Evolutionary conservation across 306 rosid species (phyloP).

Genomic region (Arachis stenosperma): DNA sequence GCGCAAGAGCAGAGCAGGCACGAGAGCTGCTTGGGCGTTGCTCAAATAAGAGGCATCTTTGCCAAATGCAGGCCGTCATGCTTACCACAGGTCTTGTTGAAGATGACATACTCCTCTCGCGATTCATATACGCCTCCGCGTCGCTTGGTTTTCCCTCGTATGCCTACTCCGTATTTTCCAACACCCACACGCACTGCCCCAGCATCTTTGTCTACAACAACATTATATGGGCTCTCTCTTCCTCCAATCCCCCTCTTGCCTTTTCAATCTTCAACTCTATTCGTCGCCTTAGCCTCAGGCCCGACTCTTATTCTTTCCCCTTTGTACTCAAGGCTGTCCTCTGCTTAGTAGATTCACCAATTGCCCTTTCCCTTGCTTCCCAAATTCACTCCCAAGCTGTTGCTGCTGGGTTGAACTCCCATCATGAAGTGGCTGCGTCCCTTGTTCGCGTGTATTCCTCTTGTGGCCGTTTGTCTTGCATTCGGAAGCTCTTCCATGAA

Average conservation of each 20-base stretch:
- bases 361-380: conserved; percentile 34
- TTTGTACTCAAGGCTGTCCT: conserved; percentile 58
- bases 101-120: conserved; percentile 52
- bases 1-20: not conserved
- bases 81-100: conserved; percentile 48
- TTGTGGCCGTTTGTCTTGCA: conserved; percentile 46
- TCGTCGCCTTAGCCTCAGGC: conserved; percentile 38
- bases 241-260: conserved; percentile 32
- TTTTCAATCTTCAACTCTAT: conserved; percentile 44
- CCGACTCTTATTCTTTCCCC: conserved; percentile 67
- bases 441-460: conserved; percentile 64
- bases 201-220: conserved; percentile 50
- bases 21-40: conserved; percentile 31
- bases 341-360: not conserved
- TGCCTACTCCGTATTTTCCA: conserved; percentile 50
- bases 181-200: conserved; percentile 34
- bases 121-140: conserved; percentile 50
- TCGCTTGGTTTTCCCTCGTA: conserved; percentile 49
- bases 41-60: conserved; percentile 46
- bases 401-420: conserved; percentile 46
- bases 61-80: conserved; percentile 56
- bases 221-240: conserved; percentile 54
- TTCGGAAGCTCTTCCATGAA: conserved; percentile 60
- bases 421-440: conserved; percentile 44
- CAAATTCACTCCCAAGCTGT: conserved; percentile 61